Conservation (phyloP, 2,329 filamentous ascomycete genomes). For the Chaetomium olivaceum region DNA sequence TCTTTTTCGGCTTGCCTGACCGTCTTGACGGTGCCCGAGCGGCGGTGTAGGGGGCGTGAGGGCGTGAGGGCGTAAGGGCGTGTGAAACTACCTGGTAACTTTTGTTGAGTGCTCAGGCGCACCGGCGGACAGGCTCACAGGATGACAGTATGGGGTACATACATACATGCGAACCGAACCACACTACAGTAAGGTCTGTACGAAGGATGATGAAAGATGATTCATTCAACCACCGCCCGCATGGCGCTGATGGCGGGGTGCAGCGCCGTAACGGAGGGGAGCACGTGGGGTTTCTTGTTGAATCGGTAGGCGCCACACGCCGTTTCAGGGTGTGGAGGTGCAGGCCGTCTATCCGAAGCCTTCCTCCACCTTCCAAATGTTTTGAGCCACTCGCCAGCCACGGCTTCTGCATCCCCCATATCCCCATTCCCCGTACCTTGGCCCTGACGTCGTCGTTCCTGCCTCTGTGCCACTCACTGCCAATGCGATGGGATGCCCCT, state of each 20-base stretch:
- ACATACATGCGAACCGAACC: neutral
- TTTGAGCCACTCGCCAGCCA: neutral
- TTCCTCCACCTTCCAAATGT: too few species aligned
- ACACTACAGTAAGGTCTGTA: too few species aligned
- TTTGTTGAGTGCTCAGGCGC: neutral
- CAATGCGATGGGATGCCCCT: neutral
- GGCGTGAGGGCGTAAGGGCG: neutral
- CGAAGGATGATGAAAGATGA: too few species aligned
- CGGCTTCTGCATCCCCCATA: neutral
- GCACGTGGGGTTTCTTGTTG: slow-evolving; percentile 23
- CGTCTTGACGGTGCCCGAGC: neutral
- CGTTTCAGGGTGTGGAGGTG: slow-evolving; percentile 14
- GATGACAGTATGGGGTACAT: neutral
- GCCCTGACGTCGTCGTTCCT: neutral
- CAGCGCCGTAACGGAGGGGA: slow-evolving; percentile 2
- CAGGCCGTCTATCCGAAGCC: slow-evolving; percentile 23
- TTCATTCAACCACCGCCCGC: too few species aligned
- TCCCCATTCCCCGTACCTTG: too few species aligned
- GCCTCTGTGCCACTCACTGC: neutral
- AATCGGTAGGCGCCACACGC: slow-evolving; percentile 4
- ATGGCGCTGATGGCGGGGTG: neutral
- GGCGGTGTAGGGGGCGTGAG: neutral
- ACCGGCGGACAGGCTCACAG: neutral
- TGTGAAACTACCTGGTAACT: neutral
- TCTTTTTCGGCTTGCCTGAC: slow-evolving; percentile 1